Evolutionary conservation across 192 early-diverging fungal species (phyloP), one percentile per base, ranked within the genome.

Genomic region (Backusella psychrophila): DNA sequence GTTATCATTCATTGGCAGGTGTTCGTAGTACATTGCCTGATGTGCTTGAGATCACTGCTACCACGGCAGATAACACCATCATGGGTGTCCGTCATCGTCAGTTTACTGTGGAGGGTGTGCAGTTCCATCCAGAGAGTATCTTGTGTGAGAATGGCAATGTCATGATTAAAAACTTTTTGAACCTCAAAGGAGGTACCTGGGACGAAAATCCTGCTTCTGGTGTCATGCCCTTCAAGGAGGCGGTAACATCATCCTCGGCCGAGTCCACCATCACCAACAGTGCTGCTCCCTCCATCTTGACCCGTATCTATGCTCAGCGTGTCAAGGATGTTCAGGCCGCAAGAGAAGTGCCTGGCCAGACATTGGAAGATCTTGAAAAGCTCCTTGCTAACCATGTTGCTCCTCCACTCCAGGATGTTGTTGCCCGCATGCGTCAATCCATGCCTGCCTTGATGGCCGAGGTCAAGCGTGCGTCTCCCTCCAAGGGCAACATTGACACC

Each of bases 91-190:
- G 98, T 69, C 98, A 99, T 86, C 91, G 87, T 77, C 85, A 86
- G 17, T 96, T 84, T 72, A 91, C 96, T 1, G 88, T 99, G 39
- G 97, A 99, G 83, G 96, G 98, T 71, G 94, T 99, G 7, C 98
- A 99, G 82, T 99, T 91, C 87, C 98, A 99, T 79, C 98, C 98
- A 0, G 98, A 99, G 86, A 94, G 93, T 84, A 96, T 99, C 69
- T 89, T 98, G 23, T 95, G 94, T 77, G 95, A 99, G 79, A 87
- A 96, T 74, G 98, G 98, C 26, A 85, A 91, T 72, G 83, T 80
- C 19, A 92, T 99, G 86, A 89, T 99, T 82, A 85, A 83, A 66
- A 98, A 98, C 86, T 99, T 99, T 82, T 83, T 99, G 78, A 73
- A 75, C 42, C 93, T 98, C 78, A 81, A 87, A 34, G 96, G 95